Percentiles rank a stretch among this genome's conserved stretches.
Evolutionary conservation across 2,329 filamentous ascomycete genomes (phyloP).

Genomic region (Cercospora berteroae): DNA sequence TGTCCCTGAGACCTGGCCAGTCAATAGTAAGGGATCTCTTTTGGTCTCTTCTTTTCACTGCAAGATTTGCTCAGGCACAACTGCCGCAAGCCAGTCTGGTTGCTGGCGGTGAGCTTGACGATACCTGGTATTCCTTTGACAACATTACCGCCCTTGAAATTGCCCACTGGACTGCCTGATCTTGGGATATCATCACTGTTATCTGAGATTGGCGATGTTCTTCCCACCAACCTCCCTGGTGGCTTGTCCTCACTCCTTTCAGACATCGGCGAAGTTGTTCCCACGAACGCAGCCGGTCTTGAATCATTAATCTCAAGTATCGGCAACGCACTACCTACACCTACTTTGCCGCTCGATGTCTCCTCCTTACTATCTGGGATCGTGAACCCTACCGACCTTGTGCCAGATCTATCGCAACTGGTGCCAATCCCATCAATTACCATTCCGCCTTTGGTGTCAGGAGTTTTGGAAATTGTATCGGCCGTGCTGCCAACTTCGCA

Average conservation of each 20-base stretch:
- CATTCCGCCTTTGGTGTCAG: slow-evolving; percentile 1
- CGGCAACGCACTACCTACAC: not conserved
- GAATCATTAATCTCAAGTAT: not conserved
- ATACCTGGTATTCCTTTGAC: slow-evolving; percentile 13
- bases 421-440: not conserved
- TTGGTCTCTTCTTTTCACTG: slow-evolving; percentile 11
- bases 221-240: not conserved
- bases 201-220: not conserved
- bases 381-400: not conserved
- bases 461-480: slow-evolving; percentile 9
- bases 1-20: slow-evolving; percentile 8
- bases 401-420: not conserved
- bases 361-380: slow-evolving; percentile 1
- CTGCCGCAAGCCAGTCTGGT: not conserved
- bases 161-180: not conserved
- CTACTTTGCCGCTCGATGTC: not conserved
- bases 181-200: not conserved
- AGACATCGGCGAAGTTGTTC: not conserved
- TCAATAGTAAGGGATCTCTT: slow-evolving; percentile 9
- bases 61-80: slow-evolving; percentile 13
- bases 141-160: slow-evolving; percentile 5
- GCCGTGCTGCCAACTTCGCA: slow-evolving; percentile 23
- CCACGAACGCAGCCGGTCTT: not conserved
- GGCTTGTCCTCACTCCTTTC: not conserved
- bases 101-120: slow-evolving; percentile 4